Percentiles rank a stretch among this genome's conserved stretches.
phyloP scores from a whole-genome alignment of 768 basidiomycete genomes.

The Tulasnella sp. region DNA sequence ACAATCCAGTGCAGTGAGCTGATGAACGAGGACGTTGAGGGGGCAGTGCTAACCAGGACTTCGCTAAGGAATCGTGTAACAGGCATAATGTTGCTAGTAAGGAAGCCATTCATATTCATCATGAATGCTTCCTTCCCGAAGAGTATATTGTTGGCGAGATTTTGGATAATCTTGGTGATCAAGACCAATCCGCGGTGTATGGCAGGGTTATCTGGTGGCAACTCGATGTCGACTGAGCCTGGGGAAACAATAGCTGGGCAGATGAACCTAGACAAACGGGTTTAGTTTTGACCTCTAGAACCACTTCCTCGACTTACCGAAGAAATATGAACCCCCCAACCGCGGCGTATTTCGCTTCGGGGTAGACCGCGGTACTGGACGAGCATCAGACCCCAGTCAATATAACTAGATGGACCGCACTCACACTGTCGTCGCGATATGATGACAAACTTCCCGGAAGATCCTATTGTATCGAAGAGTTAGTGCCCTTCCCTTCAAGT shows the following conservation, averaged over 20 bases:
- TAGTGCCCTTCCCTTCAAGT: slow-evolving; percentile 14
- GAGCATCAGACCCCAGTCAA: slow-evolving; percentile 34
- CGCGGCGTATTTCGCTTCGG: slow-evolving; percentile 77
- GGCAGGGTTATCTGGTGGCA: slow-evolving; percentile 60
- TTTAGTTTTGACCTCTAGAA: not conserved
- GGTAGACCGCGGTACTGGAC: slow-evolving; percentile 66
- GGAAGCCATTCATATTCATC: slow-evolving; percentile 76
- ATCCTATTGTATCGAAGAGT: slow-evolving; percentile 54
- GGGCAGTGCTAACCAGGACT: slow-evolving; percentile 57
- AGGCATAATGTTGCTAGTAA: slow-evolving; percentile 67
- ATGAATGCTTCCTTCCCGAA: slow-evolving; percentile 91
- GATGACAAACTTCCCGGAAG: slow-evolving; percentile 83
- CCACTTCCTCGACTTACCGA: slow-evolving; percentile 52
- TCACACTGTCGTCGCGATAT: slow-evolving; percentile 78
- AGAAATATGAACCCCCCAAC: slow-evolving; percentile 92
- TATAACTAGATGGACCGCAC: slow-evolving; percentile 42
- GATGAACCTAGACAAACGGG: slow-evolving; percentile 66
- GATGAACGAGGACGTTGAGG: not conserved
- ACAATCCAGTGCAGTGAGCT: not conserved
- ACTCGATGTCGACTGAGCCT: slow-evolving; percentile 78
- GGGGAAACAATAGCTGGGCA: slow-evolving; percentile 89
- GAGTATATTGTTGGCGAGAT: slow-evolving; percentile 90
- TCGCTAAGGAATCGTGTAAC: slow-evolving; percentile 79
- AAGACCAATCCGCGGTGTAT: slow-evolving; percentile 80
- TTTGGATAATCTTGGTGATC: slow-evolving; percentile 91